Percentiles rank a stretch among this genome's conserved stretches.
phyloP scores from a whole-genome alignment of 352 stramenopile genomes.

The Pythium brassicae region DNA sequence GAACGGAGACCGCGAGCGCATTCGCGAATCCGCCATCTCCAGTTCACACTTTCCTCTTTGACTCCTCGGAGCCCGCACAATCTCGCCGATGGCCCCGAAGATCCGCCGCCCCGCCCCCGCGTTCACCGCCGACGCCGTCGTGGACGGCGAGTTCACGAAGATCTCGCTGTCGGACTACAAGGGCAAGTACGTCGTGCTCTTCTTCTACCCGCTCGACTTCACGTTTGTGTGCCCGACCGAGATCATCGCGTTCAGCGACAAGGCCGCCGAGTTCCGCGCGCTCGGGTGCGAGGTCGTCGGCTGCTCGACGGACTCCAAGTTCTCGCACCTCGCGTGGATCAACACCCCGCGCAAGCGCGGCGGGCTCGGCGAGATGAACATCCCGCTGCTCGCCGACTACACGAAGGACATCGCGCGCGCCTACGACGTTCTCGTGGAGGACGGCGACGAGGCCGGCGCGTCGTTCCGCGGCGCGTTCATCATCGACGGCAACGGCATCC shows the following conservation, averaged over 20 bases:
- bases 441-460: constrained; percentile 60
- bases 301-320: constrained; percentile 85
- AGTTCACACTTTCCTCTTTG: no score
- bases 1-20: no score
- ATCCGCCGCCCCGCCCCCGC: constrained; percentile 60
- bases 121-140: constrained; percentile 76
- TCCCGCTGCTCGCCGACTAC: constrained; percentile 87
- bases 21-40: no score
- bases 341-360: constrained; percentile 87
- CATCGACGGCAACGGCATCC: constrained; percentile 81
- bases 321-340: constrained; percentile 88
- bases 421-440: constrained; percentile 83
- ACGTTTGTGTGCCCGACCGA: constrained; percentile 92
- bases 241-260: constrained; percentile 88
- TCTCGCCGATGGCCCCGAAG: no score
- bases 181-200: constrained; percentile 89
- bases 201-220: constrained; percentile 92
- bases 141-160: constrained; percentile 81
- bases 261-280: constrained; percentile 72
- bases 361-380: constrained; percentile 88
- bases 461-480: constrained; percentile 89
- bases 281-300: constrained; percentile 73
- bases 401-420: constrained; percentile 81
- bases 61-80: no score
- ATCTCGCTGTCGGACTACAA: constrained; percentile 84